These are phyloP conservation scores for Pulveroboletus ravenelii DNA, from an alignment of 768 basidiomycete species.

Conservation along the genomic window DNA sequence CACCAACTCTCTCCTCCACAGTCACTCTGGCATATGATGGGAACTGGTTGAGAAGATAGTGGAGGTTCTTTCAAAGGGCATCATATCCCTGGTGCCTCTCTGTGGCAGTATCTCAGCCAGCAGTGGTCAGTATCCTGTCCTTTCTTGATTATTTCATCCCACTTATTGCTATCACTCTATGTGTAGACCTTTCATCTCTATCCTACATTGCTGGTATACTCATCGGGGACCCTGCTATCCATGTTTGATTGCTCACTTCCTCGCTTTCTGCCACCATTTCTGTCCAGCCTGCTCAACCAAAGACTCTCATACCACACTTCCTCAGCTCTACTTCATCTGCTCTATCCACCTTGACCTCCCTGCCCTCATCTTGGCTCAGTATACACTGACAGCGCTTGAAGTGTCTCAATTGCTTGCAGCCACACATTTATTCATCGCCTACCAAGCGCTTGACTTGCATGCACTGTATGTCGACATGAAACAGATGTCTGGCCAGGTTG, in stretches of 20 bases:
- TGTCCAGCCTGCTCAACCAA: slow-evolving; percentile 9
- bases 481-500: slow-evolving; percentile 20
- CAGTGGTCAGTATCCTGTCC: slow-evolving; percentile 52
- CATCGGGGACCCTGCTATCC: slow-evolving; percentile 77
- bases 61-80: slow-evolving; percentile 61
- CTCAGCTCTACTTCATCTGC: neutral
- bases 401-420: slow-evolving; percentile 70
- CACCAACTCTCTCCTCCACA: slow-evolving; percentile 85
- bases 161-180: slow-evolving; percentile 6
- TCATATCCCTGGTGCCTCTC: slow-evolving; percentile 80
- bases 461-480: slow-evolving; percentile 67
- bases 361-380: slow-evolving; percentile 80
- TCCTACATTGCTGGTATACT: slow-evolving; percentile 81
- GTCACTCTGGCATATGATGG: slow-evolving; percentile 83
- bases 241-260: slow-evolving; percentile 52
- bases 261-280: slow-evolving; percentile 1
- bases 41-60: slow-evolving; percentile 77
- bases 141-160: neutral
- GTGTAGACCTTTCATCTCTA: slow-evolving; percentile 65
- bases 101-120: slow-evolving; percentile 81
- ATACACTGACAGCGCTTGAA: slow-evolving; percentile 73
- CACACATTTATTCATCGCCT: slow-evolving; percentile 68
- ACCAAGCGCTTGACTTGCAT: slow-evolving; percentile 82
- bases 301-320: slow-evolving; percentile 12
- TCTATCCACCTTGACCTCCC: slow-evolving; percentile 11